A percentile compares a stretch with the other conserved stretches of the same genome.
phyloP scores from a whole-genome alignment of 805 yeast genomes.

The Lipomyces spencermartinsiae region DNA sequence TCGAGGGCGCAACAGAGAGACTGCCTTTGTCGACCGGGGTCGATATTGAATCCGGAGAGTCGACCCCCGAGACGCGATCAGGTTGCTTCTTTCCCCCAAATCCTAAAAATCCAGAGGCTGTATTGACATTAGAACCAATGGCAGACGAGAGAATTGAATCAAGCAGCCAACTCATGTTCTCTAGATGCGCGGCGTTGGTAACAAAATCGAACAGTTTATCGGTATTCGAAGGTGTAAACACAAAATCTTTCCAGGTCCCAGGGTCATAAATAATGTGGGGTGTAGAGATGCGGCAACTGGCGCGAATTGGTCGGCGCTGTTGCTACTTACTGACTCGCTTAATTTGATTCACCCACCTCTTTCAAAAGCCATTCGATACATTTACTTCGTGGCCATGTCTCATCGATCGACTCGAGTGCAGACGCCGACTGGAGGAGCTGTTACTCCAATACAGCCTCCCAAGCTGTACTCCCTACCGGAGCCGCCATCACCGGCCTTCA shows the following conservation, averaged over 20 bases:
- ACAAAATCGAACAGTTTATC: not conserved
- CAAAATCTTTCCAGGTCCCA: too few relatives aligned
- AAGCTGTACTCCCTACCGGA: conserved; percentile 44
- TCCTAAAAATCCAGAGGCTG: conserved; percentile 25
- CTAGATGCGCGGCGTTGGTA: not conserved
- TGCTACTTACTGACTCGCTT: not conserved
- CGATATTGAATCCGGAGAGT: not conserved
- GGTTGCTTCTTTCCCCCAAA: conserved; percentile 24
- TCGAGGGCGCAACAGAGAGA: conserved; percentile 27
- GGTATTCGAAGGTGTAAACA: too few relatives aligned
- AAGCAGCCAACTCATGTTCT: conserved; percentile 23
- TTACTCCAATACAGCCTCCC: conserved; percentile 29
- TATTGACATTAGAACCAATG: conserved; percentile 6
- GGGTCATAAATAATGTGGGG: too few relatives aligned
- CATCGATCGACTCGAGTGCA: conserved; percentile 4
- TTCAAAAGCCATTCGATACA: not conserved
- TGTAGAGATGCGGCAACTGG: too few relatives aligned
- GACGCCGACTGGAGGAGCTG: conserved; percentile 3
- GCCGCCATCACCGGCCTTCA: conserved; percentile 38
- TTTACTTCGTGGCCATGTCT: not conserved
- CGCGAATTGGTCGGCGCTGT: too few relatives aligned
- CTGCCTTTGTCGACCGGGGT: not conserved
- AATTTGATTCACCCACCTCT: not conserved
- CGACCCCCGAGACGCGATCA: not conserved
- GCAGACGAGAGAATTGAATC: conserved; percentile 18